Evolutionary conservation across 1,139 yeast genomes (phyloP), one percentile per base, ranked within the genome.

Genomic region (Diutina sp.): DNA sequence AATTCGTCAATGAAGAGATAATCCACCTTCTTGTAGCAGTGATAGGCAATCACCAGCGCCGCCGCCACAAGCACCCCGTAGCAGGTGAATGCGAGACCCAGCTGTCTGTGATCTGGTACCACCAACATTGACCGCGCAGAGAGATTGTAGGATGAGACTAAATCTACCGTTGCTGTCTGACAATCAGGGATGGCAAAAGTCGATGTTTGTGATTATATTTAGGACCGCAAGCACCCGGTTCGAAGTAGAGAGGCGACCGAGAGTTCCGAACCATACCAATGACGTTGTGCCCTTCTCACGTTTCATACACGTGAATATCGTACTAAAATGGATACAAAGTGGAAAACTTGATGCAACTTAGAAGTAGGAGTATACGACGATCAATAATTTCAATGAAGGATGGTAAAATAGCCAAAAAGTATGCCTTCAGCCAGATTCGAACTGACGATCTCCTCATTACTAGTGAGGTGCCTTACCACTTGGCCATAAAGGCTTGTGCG

Each of bases 381-480:
- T 32, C 35, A 32, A 32, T 1, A 2, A 8, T 9, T 9, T 32
- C 35, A 32, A 11, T 5, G 12, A 32, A 32, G 3, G 35, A 3
- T 32, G 8, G 6, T 32, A 9, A 32, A 32, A 32, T 4, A 4
- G 6, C 7, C 11, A 35, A 72, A 73, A 70, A 61, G 64, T 64
- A 62, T 83, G 87, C 87, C 85, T 80, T 80, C 84, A 81, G 81
- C 83, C 87, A 83, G 87, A 83, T 75, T 84, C 85, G 89, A 84
- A 84, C 89, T 84, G 87, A 82, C 84, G 90, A 84, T 84, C 90
- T 84, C 87, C 83, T 83, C 89, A 84, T 84, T 84, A 84, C 89
- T 84, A 84, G 90, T 84, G 89, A 83, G 83, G 87, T 86, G 90
- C 90, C 89, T 84, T 85, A 84, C 89, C 90, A 84, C 89, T 84